Evolutionary conservation across 1,139 yeast species (phyloP).

Genomic region (Arxiozyma slooffiae): DNA sequence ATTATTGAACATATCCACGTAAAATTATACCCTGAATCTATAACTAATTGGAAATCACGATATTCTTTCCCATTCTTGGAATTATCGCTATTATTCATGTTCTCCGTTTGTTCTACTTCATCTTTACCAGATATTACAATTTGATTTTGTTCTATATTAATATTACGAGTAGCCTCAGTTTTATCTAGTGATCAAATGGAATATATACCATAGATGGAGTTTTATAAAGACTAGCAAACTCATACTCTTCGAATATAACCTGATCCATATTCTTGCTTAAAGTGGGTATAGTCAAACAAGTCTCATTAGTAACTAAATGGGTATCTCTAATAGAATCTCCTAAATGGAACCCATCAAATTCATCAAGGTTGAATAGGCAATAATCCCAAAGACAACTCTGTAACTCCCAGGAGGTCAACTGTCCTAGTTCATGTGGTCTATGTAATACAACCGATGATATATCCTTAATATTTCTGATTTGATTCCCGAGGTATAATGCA

Average conservation of each 20-base stretch:
- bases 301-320: constrained; percentile 41
- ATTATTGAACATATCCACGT: constrained; percentile 84
- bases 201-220: constrained; percentile 54
- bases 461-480: constrained; percentile 53
- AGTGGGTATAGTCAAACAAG: constrained; percentile 76
- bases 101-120: constrained; percentile 9
- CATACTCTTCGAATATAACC: constrained; percentile 88
- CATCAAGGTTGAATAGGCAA: constrained; percentile 39
- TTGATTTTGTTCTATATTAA: not conserved
- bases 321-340: constrained; percentile 31
- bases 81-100: constrained; percentile 10
- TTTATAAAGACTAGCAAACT: constrained; percentile 46
- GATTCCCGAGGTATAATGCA: constrained; percentile 63
- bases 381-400: constrained; percentile 93
- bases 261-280: constrained; percentile 82
- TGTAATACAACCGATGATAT: constrained; percentile 66
- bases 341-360: constrained; percentile 24
- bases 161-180: not conserved
- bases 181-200: constrained; percentile 34
- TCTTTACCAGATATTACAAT: constrained; percentile 16
- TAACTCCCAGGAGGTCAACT: constrained; percentile 82
- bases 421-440: constrained; percentile 83
- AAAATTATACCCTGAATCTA: constrained; percentile 81
- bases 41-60: constrained; percentile 63
- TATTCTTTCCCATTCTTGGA: constrained; percentile 11